phyloP scores from a whole-genome alignment of 1,284 basidiomycete genomes.

The Boletellus sp. region DNA sequence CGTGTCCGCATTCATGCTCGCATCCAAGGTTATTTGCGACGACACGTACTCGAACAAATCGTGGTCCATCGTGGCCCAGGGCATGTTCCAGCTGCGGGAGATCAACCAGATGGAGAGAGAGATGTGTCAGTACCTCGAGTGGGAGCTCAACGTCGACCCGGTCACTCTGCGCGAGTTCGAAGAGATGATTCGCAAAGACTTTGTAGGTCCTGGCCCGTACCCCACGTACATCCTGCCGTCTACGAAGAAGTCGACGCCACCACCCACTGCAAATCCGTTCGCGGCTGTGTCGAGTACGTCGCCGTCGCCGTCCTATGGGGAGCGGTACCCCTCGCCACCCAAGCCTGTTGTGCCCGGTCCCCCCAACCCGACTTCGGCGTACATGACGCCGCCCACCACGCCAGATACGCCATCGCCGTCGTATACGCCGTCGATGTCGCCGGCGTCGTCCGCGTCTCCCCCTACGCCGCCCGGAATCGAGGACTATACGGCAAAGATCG shows the following conservation, averaged over 20 bases:
- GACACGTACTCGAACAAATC: constrained; percentile 97
- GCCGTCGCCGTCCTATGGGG: constrained; percentile 48
- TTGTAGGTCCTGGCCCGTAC: constrained; percentile 51
- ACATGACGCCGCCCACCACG: constrained; percentile 37
- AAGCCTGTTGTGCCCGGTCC: constrained; percentile 30
- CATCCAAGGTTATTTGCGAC: constrained; percentile 88
- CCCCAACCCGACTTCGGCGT: constrained; percentile 18
- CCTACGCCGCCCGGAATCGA: constrained; percentile 50
- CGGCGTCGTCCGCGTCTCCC: constrained; percentile 53
- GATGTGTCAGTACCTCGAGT: constrained; percentile 90
- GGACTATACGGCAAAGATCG: constrained; percentile 45
- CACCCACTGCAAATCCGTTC: constrained; percentile 49
- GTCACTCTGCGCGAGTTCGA: constrained; percentile 65
- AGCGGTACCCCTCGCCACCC: constrained; percentile 41
- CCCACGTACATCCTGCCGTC: constrained; percentile 57
- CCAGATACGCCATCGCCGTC: constrained; percentile 48
- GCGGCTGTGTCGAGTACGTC: constrained; percentile 46
- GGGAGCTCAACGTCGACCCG: constrained; percentile 81
- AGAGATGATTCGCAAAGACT: constrained; percentile 57
- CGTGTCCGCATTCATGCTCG: constrained; percentile 93
- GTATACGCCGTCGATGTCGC: constrained; percentile 48
- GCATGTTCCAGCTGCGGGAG: constrained; percentile 86
- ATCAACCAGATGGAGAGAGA: constrained; percentile 96
- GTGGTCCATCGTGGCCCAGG: constrained; percentile 91
- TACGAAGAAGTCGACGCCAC: constrained; percentile 49